Conservation (phyloP, 805 yeast genomes). For the Saturnispora sanitii region DNA sequence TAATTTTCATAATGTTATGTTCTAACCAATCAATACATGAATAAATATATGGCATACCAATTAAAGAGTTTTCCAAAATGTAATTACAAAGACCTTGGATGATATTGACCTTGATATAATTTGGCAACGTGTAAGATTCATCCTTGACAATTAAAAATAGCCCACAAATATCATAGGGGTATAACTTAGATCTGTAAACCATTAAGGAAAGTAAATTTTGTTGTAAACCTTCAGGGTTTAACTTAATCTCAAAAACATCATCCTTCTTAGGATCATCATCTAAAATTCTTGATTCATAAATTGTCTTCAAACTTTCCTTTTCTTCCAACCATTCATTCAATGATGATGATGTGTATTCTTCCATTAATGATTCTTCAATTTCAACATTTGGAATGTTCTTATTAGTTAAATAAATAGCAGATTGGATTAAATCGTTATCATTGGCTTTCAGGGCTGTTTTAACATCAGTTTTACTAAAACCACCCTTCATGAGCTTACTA, state of each 20-base stretch:
- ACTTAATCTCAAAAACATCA: slow-evolving; percentile 26
- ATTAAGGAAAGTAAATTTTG: slow-evolving; percentile 24
- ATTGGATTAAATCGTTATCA: slow-evolving; percentile 36
- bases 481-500: slow-evolving; percentile 52
- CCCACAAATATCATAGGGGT: slow-evolving; percentile 67
- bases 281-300: slow-evolving; percentile 32
- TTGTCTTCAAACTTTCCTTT: slow-evolving; percentile 51
- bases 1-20: slow-evolving; percentile 44
- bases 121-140: slow-evolving; percentile 46
- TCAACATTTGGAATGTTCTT: slow-evolving; percentile 8
- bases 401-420: slow-evolving; percentile 43
- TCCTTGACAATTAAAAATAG: slow-evolving; percentile 40
- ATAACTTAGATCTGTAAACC: slow-evolving; percentile 39
- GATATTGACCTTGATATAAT: slow-evolving; percentile 55
- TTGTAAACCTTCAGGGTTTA: slow-evolving; percentile 26
- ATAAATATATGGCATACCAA: slow-evolving; percentile 66
- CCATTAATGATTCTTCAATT: slow-evolving; percentile 9
- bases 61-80: slow-evolving; percentile 31
- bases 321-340: slow-evolving; percentile 66
- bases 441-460: slow-evolving; percentile 35
- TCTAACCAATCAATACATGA: slow-evolving; percentile 72
- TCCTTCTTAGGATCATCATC: slow-evolving; percentile 30
- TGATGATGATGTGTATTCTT: slow-evolving; percentile 5
- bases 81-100: slow-evolving; percentile 37
- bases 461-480: slow-evolving; percentile 60